Percentiles rank a stretch among this genome's conserved stretches.
These are phyloP conservation scores for Aureobasidium subglaciale DNA, from an alignment of 2,329 filamentous ascomycete species.

Conservation along the genomic window DNA sequence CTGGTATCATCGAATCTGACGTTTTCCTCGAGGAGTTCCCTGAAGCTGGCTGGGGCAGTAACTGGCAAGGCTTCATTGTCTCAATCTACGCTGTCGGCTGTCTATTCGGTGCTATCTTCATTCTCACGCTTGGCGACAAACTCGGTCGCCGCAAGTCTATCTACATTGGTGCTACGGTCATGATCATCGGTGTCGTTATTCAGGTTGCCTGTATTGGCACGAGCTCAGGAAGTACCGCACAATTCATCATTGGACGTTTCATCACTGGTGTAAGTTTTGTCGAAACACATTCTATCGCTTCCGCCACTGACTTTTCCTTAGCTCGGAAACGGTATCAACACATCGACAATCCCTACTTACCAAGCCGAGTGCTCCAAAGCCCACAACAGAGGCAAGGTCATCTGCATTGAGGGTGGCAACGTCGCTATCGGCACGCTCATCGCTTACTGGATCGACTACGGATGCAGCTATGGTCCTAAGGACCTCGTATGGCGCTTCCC, in stretches of 20 bases:
- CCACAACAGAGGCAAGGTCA: conserved; percentile 53
- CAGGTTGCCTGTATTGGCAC: conserved; percentile 31
- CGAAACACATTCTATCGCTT: background rate
- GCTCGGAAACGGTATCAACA: conserved; percentile 49
- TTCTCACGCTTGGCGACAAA: conserved; percentile 33
- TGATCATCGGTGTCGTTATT: conserved; percentile 38
- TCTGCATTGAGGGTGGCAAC: conserved; percentile 51
- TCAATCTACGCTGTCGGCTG: conserved; percentile 49
- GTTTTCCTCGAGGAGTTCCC: conserved; percentile 32
- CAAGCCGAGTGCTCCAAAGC: conserved; percentile 48
- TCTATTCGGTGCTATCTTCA: conserved; percentile 34
- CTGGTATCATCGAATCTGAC: conserved; percentile 34
- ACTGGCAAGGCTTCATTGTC: conserved; percentile 45
- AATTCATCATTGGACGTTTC: conserved; percentile 47
- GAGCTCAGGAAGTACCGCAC: conserved; percentile 33
- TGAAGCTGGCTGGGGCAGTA: conserved; percentile 34
- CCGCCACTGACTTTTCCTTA: background rate
- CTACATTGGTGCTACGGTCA: conserved; percentile 35
- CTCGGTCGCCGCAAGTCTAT: conserved; percentile 39
- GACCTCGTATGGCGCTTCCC: conserved; percentile 34
- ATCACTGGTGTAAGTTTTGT: conserved; percentile 39
- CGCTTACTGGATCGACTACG: conserved; percentile 44
- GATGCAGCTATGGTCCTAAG: conserved; percentile 30
- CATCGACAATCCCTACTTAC: conserved; percentile 48
- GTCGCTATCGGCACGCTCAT: conserved; percentile 47